Conservation (phyloP, 2,329 filamentous ascomycete genomes). For the Ophiosphaerella korrae region DNA sequence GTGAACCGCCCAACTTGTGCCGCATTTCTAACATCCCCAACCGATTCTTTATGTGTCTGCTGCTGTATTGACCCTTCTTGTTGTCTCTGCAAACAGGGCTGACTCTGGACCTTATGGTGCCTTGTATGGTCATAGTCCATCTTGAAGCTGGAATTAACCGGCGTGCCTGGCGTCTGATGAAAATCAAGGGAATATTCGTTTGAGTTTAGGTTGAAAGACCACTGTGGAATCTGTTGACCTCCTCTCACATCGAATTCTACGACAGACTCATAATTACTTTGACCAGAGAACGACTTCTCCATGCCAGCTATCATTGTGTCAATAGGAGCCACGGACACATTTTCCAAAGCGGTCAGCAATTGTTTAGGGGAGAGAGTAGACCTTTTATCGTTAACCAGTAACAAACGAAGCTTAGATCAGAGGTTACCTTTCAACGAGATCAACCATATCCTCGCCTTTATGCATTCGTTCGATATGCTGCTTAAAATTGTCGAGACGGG, state of each 20-base stretch:
- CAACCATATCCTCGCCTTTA: slow-evolving; percentile 49
- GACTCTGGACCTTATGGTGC: neutral
- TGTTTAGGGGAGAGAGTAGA: slow-evolving; percentile 23
- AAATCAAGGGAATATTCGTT: neutral
- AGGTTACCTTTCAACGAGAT: slow-evolving; percentile 55
- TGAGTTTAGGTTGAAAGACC: slow-evolving; percentile 9
- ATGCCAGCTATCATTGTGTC: slow-evolving; percentile 41
- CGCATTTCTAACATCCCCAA: neutral
- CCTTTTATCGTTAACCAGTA: slow-evolving; percentile 28
- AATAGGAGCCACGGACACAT: slow-evolving; percentile 27
- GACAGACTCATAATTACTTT: slow-evolving; percentile 16
- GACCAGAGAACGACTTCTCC: slow-evolving; percentile 21
- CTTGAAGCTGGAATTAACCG: neutral
- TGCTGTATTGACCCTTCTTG: neutral
- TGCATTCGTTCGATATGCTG: slow-evolving; percentile 78
- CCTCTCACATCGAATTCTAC: slow-evolving; percentile 26
- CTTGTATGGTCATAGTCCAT: neutral
- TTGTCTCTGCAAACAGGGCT: neutral
- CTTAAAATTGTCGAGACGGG: slow-evolving; percentile 83
- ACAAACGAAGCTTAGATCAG: neutral
- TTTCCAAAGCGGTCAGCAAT: slow-evolving; percentile 4
- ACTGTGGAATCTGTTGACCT: slow-evolving; percentile 26
- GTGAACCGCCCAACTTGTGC: neutral
- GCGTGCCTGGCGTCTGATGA: neutral
- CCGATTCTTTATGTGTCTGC: neutral